A percentile compares a stretch with the other conserved stretches of the same genome.
phyloP scores from a whole-genome alignment of 768 basidiomycete species.

The Pleurotus citrinopileatus region DNA sequence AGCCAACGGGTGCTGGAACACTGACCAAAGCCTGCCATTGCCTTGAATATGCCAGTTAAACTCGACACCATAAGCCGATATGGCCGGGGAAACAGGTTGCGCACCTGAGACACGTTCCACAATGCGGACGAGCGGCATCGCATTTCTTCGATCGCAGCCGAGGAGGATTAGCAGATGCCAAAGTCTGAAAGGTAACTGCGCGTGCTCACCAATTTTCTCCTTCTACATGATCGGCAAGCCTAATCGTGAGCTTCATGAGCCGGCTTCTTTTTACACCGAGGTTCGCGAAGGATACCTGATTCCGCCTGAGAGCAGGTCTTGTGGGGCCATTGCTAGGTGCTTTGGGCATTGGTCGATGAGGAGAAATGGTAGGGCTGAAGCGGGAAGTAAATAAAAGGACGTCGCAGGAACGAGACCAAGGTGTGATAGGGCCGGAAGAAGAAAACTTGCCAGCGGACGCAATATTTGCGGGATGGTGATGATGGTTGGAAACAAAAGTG shows the following conservation, averaged over 20 bases:
- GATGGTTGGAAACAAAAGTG: no score
- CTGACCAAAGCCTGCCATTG: slow-evolving; percentile 81
- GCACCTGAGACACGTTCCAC: slow-evolving; percentile 80
- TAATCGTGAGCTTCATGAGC: slow-evolving; percentile 23
- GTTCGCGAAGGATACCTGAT: slow-evolving; percentile 49
- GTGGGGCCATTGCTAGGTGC: slow-evolving; percentile 39
- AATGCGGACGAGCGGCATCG: slow-evolving; percentile 83
- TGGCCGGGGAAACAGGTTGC: slow-evolving; percentile 17
- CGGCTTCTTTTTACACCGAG: slow-evolving; percentile 1
- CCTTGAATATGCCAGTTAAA: slow-evolving; percentile 32
- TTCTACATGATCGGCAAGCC: slow-evolving; percentile 83
- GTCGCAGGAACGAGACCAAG: not conserved
- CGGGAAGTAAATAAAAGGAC: not conserved
- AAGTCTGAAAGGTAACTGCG: not conserved
- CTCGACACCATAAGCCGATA: not conserved
- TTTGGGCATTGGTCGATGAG: slow-evolving; percentile 63
- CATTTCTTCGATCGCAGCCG: slow-evolving; percentile 62
- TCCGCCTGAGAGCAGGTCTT: slow-evolving; percentile 72
- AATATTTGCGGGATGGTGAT: no score
- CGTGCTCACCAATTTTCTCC: slow-evolving; percentile 71
- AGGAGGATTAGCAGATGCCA: slow-evolving; percentile 5
- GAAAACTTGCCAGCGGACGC: not conserved
- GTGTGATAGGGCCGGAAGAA: not conserved
- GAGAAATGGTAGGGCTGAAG: not conserved
- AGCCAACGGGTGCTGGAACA: slow-evolving; percentile 83